Evolutionary conservation across 768 basidiomycete species (phyloP).

Genomic region (Auriscalpium orientale): DNA sequence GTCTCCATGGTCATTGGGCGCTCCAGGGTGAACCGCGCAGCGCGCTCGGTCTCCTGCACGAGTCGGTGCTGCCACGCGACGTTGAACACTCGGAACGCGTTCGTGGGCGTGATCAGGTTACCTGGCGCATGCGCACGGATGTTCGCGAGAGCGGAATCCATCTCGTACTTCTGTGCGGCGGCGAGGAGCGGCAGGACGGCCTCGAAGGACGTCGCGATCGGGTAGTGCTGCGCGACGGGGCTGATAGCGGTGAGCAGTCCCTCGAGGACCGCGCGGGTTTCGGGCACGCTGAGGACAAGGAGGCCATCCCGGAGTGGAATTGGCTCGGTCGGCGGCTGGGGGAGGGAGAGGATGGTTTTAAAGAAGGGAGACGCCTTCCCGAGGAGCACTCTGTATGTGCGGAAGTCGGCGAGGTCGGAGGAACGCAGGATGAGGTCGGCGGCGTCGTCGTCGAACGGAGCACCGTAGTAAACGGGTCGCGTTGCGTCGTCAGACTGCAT

Average conservation of each 20-base stretch:
- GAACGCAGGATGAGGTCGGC: slow-evolving; percentile 13
- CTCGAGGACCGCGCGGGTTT: not conserved
- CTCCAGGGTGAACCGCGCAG: not conserved
- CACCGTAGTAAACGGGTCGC: not conserved
- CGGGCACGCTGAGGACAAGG: slow-evolving; percentile 1
- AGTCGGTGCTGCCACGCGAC: not conserved
- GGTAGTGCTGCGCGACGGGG: not conserved
- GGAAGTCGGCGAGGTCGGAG: slow-evolving; percentile 7
- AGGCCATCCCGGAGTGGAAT: not conserved
- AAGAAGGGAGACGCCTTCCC: slow-evolving; percentile 7
- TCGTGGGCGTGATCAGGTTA: not conserved
- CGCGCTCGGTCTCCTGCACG: not conserved
- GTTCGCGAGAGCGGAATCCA: not conserved
- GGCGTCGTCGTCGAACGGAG: slow-evolving; percentile 4
- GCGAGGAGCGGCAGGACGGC: not conserved
- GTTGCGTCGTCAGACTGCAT: no score
- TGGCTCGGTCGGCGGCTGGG: not conserved
- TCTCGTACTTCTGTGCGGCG: not conserved
- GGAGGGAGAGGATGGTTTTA: slow-evolving; percentile 1
- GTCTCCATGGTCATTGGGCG: not conserved
- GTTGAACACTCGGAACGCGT: not conserved
- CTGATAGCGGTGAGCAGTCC: not conserved
- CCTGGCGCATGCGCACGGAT: slow-evolving; percentile 25
- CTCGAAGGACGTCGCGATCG: not conserved
- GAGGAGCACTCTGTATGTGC: slow-evolving; percentile 9